These are phyloP conservation scores for Geranium rotundifolium DNA, from an alignment of 345 rosid genomes.

Conservation along the genomic window DNA sequence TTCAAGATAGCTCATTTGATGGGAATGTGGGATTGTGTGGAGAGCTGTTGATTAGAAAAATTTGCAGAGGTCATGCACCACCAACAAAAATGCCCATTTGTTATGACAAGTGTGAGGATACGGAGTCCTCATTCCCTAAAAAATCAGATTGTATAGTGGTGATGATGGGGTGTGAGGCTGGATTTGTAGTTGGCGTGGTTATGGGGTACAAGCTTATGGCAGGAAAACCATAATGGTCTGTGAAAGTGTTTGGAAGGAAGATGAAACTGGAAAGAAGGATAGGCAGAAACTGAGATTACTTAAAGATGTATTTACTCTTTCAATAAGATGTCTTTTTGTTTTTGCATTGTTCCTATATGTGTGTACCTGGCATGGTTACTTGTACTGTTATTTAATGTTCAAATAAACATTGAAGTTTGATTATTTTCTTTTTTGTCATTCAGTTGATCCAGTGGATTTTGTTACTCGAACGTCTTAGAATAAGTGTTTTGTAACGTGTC, in stretches of 20 bases:
- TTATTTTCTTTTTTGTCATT: too few species aligned
- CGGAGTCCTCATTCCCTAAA: neutral
- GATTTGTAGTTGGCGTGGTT: neutral
- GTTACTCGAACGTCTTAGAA: too few species aligned
- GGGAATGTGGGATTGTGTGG: conserved; percentile 3
- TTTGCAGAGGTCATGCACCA: neutral
- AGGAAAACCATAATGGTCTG: neutral
- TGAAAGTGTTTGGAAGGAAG: neutral
- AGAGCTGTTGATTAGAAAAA: neutral
- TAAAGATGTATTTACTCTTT: too few species aligned
- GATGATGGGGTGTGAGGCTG: neutral
- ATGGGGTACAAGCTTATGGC: conserved; percentile 2
- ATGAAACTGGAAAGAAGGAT: too few species aligned
- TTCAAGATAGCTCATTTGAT: neutral
- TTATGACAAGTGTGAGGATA: neutral
- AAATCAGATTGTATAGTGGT: neutral
- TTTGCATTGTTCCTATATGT: too few species aligned
- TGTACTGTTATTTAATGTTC: too few species aligned
- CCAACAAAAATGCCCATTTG: neutral
- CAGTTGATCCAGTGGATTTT: too few species aligned
- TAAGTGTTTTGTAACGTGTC: too few species aligned
- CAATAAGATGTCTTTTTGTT: too few species aligned
- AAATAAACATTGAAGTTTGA: too few species aligned
- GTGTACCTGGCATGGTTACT: too few species aligned
- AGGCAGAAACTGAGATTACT: too few species aligned